Base-by-base conservation (phyloP, 352 stramenopile genomes). In the Pythium catenulatum region DNA sequence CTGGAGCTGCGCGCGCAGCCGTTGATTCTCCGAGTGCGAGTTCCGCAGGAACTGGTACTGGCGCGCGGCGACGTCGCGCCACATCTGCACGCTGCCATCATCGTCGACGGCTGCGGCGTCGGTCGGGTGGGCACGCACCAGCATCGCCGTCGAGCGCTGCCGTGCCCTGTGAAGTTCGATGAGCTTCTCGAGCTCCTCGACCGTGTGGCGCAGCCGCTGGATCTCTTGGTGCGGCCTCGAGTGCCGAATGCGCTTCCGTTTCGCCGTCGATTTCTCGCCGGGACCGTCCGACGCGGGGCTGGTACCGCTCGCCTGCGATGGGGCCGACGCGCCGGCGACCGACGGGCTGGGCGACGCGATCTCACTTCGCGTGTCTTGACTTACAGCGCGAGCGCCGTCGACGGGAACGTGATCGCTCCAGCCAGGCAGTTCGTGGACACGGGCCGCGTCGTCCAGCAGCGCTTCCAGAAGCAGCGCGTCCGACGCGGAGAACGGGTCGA, bases 1-100 rank as follows among this genome's bases (percentile, higher is more conserved):
- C 13, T 32, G 59, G 7, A 83, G 17, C 56, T 83, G 75, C 1
- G 48, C 45, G 4, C 75, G 75, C 4, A 83, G 75, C 27, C 59
- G 45, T 48, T 83, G 59, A 39, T 83, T 83, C 59, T 74, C 48
- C 4, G 43, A 15, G 23, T 75, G 58, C 15, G 59, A 58, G 11
- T 75, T 46, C 4, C 63, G 46, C 7, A 83, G 61, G 39, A 56
- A 74, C 45, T 83, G 39, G 39, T 68, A 83, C 59, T 83, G 74
- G 17, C 74, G 74, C 30, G 39, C 43, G 13, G 74, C 74, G 2
- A 74, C 58, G n/a, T 19, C 34, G 39, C 52, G 23, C 74, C 74
- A 82, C 21, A 74, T 41, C 30, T n/a, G 50, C 9, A 13, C 23
- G 54, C 32, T 23, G 23, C 52, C 23, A 30, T 19, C 41, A 17